Evolutionary conservation across 805 yeast species (phyloP).

Genomic region (Millerago galiae): DNA sequence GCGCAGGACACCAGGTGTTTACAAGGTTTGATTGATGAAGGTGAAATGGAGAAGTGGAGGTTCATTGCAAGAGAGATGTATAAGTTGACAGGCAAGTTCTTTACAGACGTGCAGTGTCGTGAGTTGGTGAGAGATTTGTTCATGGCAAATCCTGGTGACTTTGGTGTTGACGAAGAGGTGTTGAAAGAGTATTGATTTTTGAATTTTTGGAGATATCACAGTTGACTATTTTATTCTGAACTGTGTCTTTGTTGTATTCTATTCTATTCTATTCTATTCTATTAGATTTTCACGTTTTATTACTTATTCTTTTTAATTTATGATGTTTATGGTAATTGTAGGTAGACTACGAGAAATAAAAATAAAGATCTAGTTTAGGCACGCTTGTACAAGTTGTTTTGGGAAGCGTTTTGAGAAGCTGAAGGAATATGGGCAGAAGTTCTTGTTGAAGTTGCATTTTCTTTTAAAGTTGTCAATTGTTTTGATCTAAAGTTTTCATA

Average conservation of each 20-base stretch:
- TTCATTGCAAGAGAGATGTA: conserved; percentile 57
- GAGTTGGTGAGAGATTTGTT: conserved; percentile 48
- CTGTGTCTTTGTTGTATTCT: too few species aligned
- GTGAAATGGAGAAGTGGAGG: conserved; percentile 65
- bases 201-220: too few species aligned
- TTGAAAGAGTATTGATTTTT: conserved; percentile 32
- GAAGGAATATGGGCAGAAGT: conserved; percentile 26
- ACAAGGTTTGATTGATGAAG: conserved; percentile 54
- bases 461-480: conserved; percentile 90
- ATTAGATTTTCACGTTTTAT: too few species aligned
- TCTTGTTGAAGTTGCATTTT: conserved; percentile 52
- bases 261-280: too few species aligned
- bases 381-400: conserved; percentile 19
- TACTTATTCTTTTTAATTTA: too few species aligned
- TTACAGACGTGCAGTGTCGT: conserved; percentile 48
- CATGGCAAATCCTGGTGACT: conserved; percentile 45
- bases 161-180: conserved; percentile 48
- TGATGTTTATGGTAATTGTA: too few species aligned
- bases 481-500: conserved; percentile 91
- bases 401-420: conserved; percentile 6
- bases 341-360: too few species aligned
- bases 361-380: not conserved
- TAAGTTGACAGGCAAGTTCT: conserved; percentile 41
- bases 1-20: conserved; percentile 45
- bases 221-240: too few species aligned